These are phyloP conservation scores for Trichosporon inkin DNA, from an alignment of 1,284 basidiomycete genomes.

Conservation along the genomic window DNA sequence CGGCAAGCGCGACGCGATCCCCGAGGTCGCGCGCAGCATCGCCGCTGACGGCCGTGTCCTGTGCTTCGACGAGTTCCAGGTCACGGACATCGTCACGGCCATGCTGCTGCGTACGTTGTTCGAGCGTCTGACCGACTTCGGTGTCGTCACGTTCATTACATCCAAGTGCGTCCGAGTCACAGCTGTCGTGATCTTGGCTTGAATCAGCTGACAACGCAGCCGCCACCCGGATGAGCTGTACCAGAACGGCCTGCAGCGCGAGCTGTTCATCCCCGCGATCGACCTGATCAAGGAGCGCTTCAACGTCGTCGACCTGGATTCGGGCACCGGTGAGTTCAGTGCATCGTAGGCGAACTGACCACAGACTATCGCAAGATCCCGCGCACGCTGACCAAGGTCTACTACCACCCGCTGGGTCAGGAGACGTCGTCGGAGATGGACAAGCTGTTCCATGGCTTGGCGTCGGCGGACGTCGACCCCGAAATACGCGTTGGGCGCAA, in stretches of 20 bases:
- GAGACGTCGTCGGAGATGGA: constrained; percentile 61
- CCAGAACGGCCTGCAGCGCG: constrained; percentile 96
- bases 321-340: constrained; percentile 69
- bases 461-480: constrained; percentile 54
- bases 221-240: constrained; percentile 96
- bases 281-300: constrained; percentile 84
- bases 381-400: constrained; percentile 83
- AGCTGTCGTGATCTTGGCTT: no score
- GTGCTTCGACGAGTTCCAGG: constrained; percentile 99
- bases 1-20: constrained; percentile 68
- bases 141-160: constrained; percentile 92
- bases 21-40: constrained; percentile 82
- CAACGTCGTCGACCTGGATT: constrained; percentile 85
- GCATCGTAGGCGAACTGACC: background rate
- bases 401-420: constrained; percentile 71
- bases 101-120: constrained; percentile 93
- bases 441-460: constrained; percentile 73
- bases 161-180: constrained; percentile 82
- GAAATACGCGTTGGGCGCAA: constrained; percentile 61
- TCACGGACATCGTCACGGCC: constrained; percentile 97
- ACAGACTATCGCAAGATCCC: constrained; percentile 88
- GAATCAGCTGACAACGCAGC: constrained; percentile 54
- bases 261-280: constrained; percentile 94
- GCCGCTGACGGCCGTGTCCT: constrained; percentile 79
- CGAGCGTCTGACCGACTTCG: constrained; percentile 76